These are phyloP conservation scores for Hansenula lynferdii DNA, from an alignment of 1,139 yeast species.

Conservation along the genomic window DNA sequence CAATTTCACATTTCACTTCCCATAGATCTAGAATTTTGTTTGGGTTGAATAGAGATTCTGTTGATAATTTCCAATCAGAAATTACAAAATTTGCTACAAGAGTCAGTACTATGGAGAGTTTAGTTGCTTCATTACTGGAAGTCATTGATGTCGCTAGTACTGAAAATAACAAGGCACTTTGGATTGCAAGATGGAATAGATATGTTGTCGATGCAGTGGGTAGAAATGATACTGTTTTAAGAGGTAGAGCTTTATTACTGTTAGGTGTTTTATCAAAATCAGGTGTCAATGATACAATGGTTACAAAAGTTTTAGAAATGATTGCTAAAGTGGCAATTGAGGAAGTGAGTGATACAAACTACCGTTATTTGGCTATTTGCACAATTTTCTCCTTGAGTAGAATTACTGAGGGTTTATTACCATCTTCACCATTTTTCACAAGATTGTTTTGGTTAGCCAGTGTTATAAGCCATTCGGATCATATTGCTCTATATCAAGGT, in stretches of 20 bases:
- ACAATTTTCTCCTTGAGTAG: conserved; percentile 47
- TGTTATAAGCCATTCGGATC: conserved; percentile 33
- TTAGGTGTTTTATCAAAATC: conserved; percentile 65
- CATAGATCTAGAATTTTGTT: conserved; percentile 72
- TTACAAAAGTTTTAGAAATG: conserved; percentile 37
- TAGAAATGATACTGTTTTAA: conserved; percentile 54
- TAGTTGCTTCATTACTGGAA: conserved; percentile 56
- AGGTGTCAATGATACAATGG: conserved; percentile 60
- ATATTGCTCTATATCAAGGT: conserved; percentile 49
- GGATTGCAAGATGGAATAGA: conserved; percentile 70
- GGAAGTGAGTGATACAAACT: conserved; percentile 21
- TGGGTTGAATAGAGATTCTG: conserved; percentile 69
- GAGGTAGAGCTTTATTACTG: conserved; percentile 66
- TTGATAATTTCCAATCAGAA: conserved; percentile 31
- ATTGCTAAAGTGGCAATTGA: conserved; percentile 25
- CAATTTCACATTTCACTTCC: conserved; percentile 59
- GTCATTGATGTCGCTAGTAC: conserved; percentile 51
- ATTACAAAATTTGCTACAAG: conserved; percentile 46
- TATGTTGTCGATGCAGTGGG: conserved; percentile 65
- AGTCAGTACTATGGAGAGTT: conserved; percentile 52
- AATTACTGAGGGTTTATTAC: conserved; percentile 57
- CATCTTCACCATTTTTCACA: conserved; percentile 48
- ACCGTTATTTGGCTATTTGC: conserved; percentile 28
- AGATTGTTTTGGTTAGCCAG: conserved; percentile 66
- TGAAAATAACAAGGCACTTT: conserved; percentile 43